Percentiles rank a stretch among this genome's conserved stretches.
Conservation (phyloP, 2,329 filamentous ascomycete species). For the Zymoseptoria crescenta region DNA sequence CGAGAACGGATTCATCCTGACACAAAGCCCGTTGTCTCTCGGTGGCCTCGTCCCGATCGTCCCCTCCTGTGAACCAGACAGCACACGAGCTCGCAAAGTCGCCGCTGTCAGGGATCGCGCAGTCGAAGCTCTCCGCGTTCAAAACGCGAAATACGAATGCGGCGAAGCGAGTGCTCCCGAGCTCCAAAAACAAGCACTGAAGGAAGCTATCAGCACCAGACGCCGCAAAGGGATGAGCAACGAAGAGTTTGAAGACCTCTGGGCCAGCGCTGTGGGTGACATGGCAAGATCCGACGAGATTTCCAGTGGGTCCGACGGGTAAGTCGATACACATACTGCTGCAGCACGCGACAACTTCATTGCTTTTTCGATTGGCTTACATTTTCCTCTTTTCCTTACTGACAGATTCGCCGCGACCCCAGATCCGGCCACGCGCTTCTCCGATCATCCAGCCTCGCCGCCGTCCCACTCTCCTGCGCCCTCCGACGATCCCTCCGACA, state of each 20-base stretch:
- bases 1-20: slow-evolving; percentile 78
- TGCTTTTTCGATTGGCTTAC: slow-evolving; percentile 10
- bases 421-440: slow-evolving; percentile 52
- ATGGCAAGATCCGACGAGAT: slow-evolving; percentile 57
- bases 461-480: slow-evolving; percentile 78
- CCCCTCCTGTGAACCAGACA: slow-evolving; percentile 90
- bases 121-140: slow-evolving; percentile 75
- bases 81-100: slow-evolving; percentile 79
- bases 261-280: slow-evolving; percentile 65
- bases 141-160: slow-evolving; percentile 84
- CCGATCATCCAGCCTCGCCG: slow-evolving; percentile 82
- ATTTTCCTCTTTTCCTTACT: slow-evolving; percentile 46
- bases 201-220: slow-evolving; percentile 65
- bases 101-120: slow-evolving; percentile 82
- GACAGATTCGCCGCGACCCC: slow-evolving; percentile 71
- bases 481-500: slow-evolving; percentile 69
- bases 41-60: slow-evolving; percentile 75
- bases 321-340: slow-evolving; percentile 35
- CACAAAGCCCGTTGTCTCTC: slow-evolving; percentile 73
- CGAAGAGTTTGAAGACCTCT: slow-evolving; percentile 86
- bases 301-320: slow-evolving; percentile 49
- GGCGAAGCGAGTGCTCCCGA: slow-evolving; percentile 64
- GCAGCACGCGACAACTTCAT: slow-evolving; percentile 7
- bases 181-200: slow-evolving; percentile 62
- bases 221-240: slow-evolving; percentile 76